Percentiles rank a stretch among this genome's conserved stretches.
Evolutionary conservation across 2,329 filamentous ascomycete species (phyloP).

Genomic region (Alternaria alternata): DNA sequence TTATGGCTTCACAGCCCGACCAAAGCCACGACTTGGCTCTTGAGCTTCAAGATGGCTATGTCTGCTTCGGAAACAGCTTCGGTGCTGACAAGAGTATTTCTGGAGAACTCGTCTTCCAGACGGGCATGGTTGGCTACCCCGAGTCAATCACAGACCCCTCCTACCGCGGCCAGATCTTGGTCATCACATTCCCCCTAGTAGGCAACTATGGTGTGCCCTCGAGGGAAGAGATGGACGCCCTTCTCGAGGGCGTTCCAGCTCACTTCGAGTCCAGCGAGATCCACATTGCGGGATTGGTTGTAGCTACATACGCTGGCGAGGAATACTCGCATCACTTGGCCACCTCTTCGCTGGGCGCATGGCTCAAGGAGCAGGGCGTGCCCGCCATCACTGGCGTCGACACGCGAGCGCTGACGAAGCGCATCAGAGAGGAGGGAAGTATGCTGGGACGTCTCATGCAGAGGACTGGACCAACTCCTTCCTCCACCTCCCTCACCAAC

Average conservation of each 20-base stretch:
- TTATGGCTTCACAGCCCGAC: constrained; percentile 43
- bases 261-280: constrained; percentile 94
- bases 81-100: constrained; percentile 93
- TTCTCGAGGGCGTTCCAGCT: constrained; percentile 85
- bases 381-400: constrained; percentile 96
- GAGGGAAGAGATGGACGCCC: constrained; percentile 81
- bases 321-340: constrained; percentile 96
- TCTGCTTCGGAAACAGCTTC: constrained; percentile 96
- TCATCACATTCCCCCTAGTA: constrained; percentile 93
- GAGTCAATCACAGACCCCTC: constrained; percentile 91
- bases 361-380: constrained; percentile 95
- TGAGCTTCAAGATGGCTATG: constrained; percentile 89
- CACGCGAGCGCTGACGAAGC: constrained; percentile 91
- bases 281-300: constrained; percentile 90
- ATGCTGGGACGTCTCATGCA: constrained; percentile 93
- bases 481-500: constrained; percentile 48
- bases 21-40: constrained; percentile 75
- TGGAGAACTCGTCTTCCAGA: constrained; percentile 98
- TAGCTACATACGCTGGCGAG: constrained; percentile 91
- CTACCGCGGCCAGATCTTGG: constrained; percentile 91
- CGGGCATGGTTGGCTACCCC: constrained; percentile 98
- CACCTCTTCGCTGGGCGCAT: constrained; percentile 86
- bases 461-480: constrained; percentile 61
- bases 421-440: constrained; percentile 90
- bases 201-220: constrained; percentile 98